Base-by-base conservation (phyloP, 2,329 filamentous ascomycete genomes). In the Botryotinia calthae region DNA sequence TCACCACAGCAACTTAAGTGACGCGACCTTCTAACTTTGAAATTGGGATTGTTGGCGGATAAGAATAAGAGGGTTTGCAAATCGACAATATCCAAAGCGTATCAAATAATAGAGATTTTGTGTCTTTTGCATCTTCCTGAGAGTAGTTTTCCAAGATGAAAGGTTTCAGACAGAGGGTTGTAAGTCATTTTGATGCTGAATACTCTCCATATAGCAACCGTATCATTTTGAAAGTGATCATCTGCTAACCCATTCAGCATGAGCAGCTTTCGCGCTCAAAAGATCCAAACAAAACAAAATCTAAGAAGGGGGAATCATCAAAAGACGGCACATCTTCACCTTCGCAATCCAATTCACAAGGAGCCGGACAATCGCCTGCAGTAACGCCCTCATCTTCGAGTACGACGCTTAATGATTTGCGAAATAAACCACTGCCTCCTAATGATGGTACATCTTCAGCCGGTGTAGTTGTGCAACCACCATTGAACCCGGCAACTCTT, bases 151-250 rank as follows among this genome's bases (percentile, higher is more conserved):
- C 66, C 84, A 92, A 88, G 84, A 98, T 98, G 95, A 98, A 97
- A 87, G 93, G 94, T 83, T 97, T 98, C 85, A 93, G 94, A 85
- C 94, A 97, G 87, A 93, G 93, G 92, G 94, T 98, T 87, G 94
- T 97, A 90, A 88, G 93, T 76, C 78, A 77, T 78, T 78, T 76
- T 74, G 73, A 78, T 79, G 79, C 75, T 72, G 74, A 48, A 59
- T 74, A 75, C 77, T 56, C 64, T 46, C 40, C 42, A 67, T 56
- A 73, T 70, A 65, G 31, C 59, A 37, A 58, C 40, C 58, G 48
- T 64, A 65, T 48, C 54, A 64, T 64, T 28, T 59, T 54, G 25
- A 54, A 40, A 54, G 58, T 72, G 74, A 76, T 67, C 74, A 76
- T 62, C 76, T 77, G 82, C 85, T 88, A 84, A 88, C 84, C 78